These are phyloP conservation scores for Gossypium bickii DNA, from an alignment of 345 rosid genomes.

Conservation along the genomic window DNA sequence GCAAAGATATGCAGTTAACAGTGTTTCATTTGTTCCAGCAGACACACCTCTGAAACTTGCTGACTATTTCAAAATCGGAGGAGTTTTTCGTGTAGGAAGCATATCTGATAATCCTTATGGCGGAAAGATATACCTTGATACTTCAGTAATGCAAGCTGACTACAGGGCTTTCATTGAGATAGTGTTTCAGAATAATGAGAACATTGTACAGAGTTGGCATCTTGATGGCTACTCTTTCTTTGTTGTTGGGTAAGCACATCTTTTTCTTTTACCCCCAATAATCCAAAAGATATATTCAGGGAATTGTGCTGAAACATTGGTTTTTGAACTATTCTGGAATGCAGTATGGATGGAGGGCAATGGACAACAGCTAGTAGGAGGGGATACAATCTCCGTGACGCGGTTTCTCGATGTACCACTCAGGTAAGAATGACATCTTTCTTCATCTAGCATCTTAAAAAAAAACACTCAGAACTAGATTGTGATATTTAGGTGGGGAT, in stretches of 20 bases:
- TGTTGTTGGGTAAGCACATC: constrained; percentile 76
- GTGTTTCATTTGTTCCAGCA: constrained; percentile 61
- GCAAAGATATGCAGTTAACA: constrained; percentile 86
- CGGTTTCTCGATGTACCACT: constrained; percentile 62
- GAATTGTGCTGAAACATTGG: neutral
- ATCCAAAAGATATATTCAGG: neutral
- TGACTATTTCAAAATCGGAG: constrained; percentile 76
- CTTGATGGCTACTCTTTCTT: constrained; percentile 84
- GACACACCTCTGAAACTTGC: constrained; percentile 96
- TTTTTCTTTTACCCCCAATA: neutral
- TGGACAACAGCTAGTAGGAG: constrained; percentile 69
- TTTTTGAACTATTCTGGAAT: neutral
- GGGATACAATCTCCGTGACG: constrained; percentile 81
- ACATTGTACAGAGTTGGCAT: constrained; percentile 85
- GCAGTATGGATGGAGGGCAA: constrained; percentile 95
- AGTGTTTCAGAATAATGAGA: constrained; percentile 63
- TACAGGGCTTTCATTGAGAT: constrained; percentile 77
- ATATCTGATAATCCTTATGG: constrained; percentile 62
- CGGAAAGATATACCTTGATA: constrained; percentile 77
- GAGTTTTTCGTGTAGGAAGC: constrained; percentile 69
- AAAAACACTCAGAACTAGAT: too few relatives aligned
- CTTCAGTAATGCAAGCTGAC: constrained; percentile 66
- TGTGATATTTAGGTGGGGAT: neutral
- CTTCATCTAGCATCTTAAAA: neutral
- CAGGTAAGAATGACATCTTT: constrained; percentile 44